Evolutionary conservation across 2,329 filamentous ascomycete species (phyloP).

Genomic region (Paraphoma sp.): DNA sequence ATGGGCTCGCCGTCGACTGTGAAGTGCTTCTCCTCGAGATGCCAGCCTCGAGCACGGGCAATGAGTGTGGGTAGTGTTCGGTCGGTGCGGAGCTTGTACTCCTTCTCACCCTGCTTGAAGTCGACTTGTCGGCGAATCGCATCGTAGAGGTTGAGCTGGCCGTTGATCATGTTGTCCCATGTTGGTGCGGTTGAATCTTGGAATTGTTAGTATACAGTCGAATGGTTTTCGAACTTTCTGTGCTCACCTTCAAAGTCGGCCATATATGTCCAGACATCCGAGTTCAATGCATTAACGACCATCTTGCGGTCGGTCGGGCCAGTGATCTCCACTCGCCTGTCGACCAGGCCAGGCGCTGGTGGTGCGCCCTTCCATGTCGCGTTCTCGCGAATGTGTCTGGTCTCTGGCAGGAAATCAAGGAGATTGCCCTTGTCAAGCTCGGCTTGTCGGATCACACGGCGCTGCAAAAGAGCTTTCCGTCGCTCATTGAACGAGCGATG

Average conservation of each 20-base stretch:
- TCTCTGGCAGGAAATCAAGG: conserved; percentile 95
- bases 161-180: conserved; percentile 99
- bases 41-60: conserved; percentile 94
- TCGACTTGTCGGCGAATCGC: conserved; percentile 92
- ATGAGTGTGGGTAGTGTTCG: conserved; percentile 87
- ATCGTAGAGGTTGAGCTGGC: conserved; percentile 97
- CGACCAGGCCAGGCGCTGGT: conserved; percentile 89
- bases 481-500: conserved; percentile 93
- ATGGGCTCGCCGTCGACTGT: conserved; percentile 95
- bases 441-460: conserved; percentile 83
- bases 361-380: conserved; percentile 91
- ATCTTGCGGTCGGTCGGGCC: conserved; percentile 98
- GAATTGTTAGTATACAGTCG: conserved; percentile 10
- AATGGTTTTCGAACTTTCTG: background rate
- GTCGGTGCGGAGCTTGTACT: conserved; percentile 97
- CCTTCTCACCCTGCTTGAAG: conserved; percentile 94
- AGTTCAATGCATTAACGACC: conserved; percentile 96
- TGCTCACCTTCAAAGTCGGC: conserved; percentile 91
- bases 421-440: conserved; percentile 90
- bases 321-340: conserved; percentile 95
- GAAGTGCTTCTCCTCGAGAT: conserved; percentile 97
- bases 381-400: conserved; percentile 92
- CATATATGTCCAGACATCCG: conserved; percentile 99
- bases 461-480: conserved; percentile 86
- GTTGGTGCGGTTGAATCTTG: conserved; percentile 92